A percentile compares a stretch with the other conserved stretches of the same genome.
Conservation (phyloP, 306 rosid species). For the Ziziphus jujuba region DNA sequence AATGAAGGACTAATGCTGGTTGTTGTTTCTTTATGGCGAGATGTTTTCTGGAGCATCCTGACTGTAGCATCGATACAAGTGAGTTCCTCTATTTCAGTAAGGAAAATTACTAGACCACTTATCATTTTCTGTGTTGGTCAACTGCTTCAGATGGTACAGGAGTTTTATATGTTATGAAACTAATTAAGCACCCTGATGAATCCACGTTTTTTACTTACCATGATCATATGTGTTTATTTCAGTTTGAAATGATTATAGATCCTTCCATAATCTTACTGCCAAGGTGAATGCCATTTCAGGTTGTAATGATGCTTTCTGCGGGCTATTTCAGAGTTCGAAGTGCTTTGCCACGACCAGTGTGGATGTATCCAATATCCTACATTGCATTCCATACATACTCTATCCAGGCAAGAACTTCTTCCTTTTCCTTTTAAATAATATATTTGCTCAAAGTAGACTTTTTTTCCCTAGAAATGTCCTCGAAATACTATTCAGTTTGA, state of each 20-base stretch:
- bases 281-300: conserved; percentile 49
- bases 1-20: conserved; percentile 93
- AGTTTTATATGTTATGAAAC: no score
- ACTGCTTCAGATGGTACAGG: not conserved
- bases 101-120: not conserved
- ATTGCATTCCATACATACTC: conserved; percentile 88
- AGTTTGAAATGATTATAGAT: not conserved
- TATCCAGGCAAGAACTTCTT: conserved; percentile 67
- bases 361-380: conserved; percentile 90
- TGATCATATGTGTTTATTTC: not conserved
- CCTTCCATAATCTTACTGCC: conserved; percentile 21
- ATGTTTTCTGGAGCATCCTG: conserved; percentile 83
- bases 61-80: conserved; percentile 78
- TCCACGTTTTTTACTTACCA: not conserved
- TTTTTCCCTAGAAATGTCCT: not conserved
- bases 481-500: not conserved
- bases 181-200: not conserved
- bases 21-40: conserved; percentile 65
- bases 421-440: not conserved
- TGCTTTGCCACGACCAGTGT: conserved; percentile 74
- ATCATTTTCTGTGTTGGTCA: not conserved
- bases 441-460: not conserved
- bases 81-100: conserved; percentile 31
- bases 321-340: conserved; percentile 91
- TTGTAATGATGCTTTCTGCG: conserved; percentile 93